Conservation (phyloP, 129 eudicot genomes). For the Tagetes patula region DNA sequence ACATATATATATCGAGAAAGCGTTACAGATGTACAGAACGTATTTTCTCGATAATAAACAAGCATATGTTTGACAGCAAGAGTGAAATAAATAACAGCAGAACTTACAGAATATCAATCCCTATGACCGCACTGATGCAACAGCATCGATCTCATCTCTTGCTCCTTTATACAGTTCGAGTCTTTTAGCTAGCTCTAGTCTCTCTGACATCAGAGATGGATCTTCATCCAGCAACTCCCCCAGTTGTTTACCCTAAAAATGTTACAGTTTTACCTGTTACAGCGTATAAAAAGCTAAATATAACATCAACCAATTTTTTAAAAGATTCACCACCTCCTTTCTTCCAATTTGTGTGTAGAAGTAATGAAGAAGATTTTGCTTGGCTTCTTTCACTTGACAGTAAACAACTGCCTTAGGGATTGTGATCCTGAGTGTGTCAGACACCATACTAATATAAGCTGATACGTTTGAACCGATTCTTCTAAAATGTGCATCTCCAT, state of each 20-base stretch:
- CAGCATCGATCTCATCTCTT: constrained; percentile 80
- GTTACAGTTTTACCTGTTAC: constrained; percentile 6
- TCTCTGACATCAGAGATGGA: constrained; percentile 83
- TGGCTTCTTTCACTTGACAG: constrained; percentile 95
- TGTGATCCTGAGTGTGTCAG: constrained; percentile 67
- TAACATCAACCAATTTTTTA: not conserved
- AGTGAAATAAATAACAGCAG: not conserved
- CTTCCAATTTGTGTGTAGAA: constrained; percentile 84
- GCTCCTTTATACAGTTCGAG: constrained; percentile 81
- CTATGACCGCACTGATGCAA: constrained; percentile 57
- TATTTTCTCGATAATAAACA: constrained; percentile 15
- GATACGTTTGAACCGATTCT: constrained; percentile 93
- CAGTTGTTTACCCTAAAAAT: constrained; percentile 63
- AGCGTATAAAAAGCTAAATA: not conserved
- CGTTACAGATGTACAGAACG: constrained; percentile 18
- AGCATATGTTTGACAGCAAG: constrained; percentile 13
- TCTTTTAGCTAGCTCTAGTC: constrained; percentile 62
- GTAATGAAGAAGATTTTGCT: constrained; percentile 64
- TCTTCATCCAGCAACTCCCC: constrained; percentile 79
- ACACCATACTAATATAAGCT: constrained; percentile 71
- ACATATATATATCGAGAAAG: constrained; percentile 17
- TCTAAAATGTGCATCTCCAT: constrained; percentile 79
- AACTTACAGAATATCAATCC: constrained; percentile 23
- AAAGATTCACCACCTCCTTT: constrained; percentile 77
- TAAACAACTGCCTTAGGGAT: constrained; percentile 92